Evolutionary conservation across 495 filamentous ascomycete genomes (phyloP).

Genomic region (Evernia prunastri): DNA sequence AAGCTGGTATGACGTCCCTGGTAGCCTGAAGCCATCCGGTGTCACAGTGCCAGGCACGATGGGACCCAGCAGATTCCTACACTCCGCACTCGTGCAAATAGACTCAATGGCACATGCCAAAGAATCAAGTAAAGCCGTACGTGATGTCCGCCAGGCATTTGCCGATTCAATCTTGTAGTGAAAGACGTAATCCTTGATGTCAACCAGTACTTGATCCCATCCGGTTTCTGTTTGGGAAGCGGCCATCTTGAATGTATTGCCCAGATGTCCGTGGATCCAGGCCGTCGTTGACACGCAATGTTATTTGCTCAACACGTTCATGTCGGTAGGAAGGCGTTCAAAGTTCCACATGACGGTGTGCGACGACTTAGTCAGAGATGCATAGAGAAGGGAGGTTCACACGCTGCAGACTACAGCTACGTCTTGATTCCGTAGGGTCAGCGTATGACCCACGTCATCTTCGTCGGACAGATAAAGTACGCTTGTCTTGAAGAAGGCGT

Average conservation of each 20-base stretch:
- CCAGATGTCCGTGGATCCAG: no score
- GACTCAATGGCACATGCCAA: slow-evolving; percentile 40
- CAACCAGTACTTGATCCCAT: slow-evolving; percentile 29
- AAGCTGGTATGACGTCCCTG: slow-evolving; percentile 35
- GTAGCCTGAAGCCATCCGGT: slow-evolving; percentile 38
- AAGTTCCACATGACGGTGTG: no score
- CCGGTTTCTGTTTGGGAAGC: not conserved
- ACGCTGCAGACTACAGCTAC: no score
- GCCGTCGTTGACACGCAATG: no score
- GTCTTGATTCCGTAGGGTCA: no score
- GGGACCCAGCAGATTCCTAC: slow-evolving; percentile 29
- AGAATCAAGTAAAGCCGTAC: slow-evolving; percentile 36
- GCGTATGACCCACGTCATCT: no score
- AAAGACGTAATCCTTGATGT: slow-evolving; percentile 34
- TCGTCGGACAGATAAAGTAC: no score
- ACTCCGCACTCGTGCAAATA: slow-evolving; percentile 28
- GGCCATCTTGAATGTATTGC: not conserved
- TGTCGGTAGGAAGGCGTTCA: no score
- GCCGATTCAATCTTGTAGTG: slow-evolving; percentile 23
- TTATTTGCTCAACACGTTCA: no score
- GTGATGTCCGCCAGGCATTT: slow-evolving; percentile 28
- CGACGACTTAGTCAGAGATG: no score
- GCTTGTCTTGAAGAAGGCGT: no score
- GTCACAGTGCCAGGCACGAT: slow-evolving; percentile 26
- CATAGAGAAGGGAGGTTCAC: no score